Evolutionary conservation across 1,139 yeast species (phyloP), one percentile per base, ranked within the genome.

Genomic region (Pichia sp.): DNA sequence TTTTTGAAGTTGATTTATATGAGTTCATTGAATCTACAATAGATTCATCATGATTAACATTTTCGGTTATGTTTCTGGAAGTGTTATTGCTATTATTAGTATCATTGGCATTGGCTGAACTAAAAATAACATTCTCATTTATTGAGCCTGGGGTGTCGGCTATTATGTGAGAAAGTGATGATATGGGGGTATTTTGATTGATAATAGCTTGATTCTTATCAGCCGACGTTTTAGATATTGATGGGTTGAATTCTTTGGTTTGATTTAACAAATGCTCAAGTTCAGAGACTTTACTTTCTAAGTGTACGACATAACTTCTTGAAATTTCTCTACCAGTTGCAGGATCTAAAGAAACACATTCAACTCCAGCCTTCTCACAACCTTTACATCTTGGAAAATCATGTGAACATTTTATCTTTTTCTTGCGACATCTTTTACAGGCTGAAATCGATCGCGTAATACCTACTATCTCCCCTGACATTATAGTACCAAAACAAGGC

Each of bases 261-360:
- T 19, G 41, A 36, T 36, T 18, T 11, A 36, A 10, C 16, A 36
- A 10, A 3, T 62, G 60, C 63, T 87, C 90, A 56, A 89, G 71
- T 19, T 70, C 68, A 16, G 76, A 74, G 3, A 89, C 73, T 43
- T 82, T 72, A 52, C 81, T 83, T 64, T 90, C 96, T 53, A 90
- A 69, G 60, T 84, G 85, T 18, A 81, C 77, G 8, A 88, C 80
- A 63, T 90, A 89, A 13, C 90, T 83, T 46, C 97, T 71, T 0
- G 96, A 96, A 1, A 89, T 80, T 58, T 86, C 90, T 53, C 96
- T 72, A 0, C 96, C 96, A 0, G 96, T 87, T 5, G 89, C 89
- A 0, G 96, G 89, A 65, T 90, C 96, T 14, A 87, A 68, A 0
- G 95, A 90, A 25, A 88, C 82, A 68, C 96, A 89, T 19, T 85